A percentile compares a stretch with the other conserved stretches of the same genome.
phyloP scores from a whole-genome alignment of 1,139 yeast species.

The Kodamaea fungicola region DNA sequence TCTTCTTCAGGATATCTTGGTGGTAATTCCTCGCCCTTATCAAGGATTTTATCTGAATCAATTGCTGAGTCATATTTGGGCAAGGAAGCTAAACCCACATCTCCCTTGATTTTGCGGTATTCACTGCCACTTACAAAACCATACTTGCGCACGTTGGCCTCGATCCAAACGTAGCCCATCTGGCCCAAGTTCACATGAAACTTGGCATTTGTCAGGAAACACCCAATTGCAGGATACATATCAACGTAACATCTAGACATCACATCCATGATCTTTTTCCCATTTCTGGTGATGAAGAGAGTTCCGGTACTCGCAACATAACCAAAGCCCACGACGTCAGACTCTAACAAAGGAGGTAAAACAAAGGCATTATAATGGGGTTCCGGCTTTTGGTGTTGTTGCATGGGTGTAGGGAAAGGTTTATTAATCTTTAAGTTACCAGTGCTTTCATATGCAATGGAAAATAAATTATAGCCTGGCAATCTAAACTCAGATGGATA shows the following conservation, averaged over 20 bases:
- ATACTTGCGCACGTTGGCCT: constrained; percentile 90
- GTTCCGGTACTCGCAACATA: constrained; percentile 78
- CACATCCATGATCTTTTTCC: constrained; percentile 81
- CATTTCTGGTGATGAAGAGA: constrained; percentile 85
- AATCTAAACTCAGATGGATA: constrained; percentile 77
- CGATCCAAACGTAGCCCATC: constrained; percentile 88
- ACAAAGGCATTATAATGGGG: constrained; percentile 56
- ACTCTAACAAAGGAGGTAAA: constrained; percentile 73
- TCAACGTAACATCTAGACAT: constrained; percentile 76
- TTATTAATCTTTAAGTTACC: constrained; percentile 80
- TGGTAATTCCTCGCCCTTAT: constrained; percentile 72
- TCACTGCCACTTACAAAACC: constrained; percentile 75
- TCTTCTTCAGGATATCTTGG: constrained; percentile 44
- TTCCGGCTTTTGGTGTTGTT: constrained; percentile 48
- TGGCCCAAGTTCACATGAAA: constrained; percentile 88
- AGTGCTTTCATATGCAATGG: constrained; percentile 83
- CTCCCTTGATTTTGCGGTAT: constrained; percentile 37
- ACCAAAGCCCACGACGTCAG: constrained; percentile 93
- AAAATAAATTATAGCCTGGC: constrained; percentile 81
- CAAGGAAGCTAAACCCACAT: constrained; percentile 42
- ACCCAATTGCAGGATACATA: constrained; percentile 89
- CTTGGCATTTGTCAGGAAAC: constrained; percentile 62
- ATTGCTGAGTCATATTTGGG: constrained; percentile 34
- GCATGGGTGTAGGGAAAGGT: constrained; percentile 57
- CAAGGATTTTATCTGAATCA: constrained; percentile 49